Evolutionary conservation across 1,284 basidiomycete species (phyloP), one percentile per base, ranked within the genome.

Genomic region (Gymnopus androsaceus): DNA sequence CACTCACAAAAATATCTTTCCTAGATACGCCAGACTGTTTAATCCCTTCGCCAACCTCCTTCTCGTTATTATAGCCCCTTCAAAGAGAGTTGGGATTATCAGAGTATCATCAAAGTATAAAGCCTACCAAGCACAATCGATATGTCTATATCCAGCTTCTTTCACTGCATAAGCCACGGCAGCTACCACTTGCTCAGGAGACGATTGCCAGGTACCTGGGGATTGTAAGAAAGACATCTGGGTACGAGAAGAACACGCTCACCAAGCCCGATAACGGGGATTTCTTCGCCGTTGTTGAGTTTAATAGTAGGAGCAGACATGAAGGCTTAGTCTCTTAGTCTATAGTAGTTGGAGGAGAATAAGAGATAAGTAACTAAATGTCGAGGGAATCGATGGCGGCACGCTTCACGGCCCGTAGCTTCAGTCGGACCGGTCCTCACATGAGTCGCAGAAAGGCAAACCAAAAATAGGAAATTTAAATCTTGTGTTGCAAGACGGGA

Each of bases 31-130:
- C 92, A 51, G 87, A 88, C 42, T 79, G 81, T 64, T 80, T 83
- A 72, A 96, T 86, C 17, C 92, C 93, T 62, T 88, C 80, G 11
- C 92, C 93, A 25, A 96, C 92, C 66, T 92, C 87, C 65, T 87
- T 84, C 71, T 96, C 90, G 65, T 92, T 92, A 57, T 82, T 81
- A 64, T 89, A 87, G 7, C 69, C 77, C 81, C 83, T 83, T 57
- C 59, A 54, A 77, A 68, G 17, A 66, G 41, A 63, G 62, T 3
- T 17, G 25, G 14, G 17, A 38, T 40, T 28, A 12, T 17, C 59
- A 60, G 52, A 74, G 69, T 27, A 69, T 65, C 66, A 56, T 30
- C 23, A n/a, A 67, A 1, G 71, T 72, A 60, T 19, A 54, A 58
- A 41, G 68, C 72, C 64, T 67, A 88, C 84, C 76, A 89, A 63